Evolutionary conservation across 75 land plant genomes (phyloP).

Genomic region (Chamaecyparis obtusa): DNA sequence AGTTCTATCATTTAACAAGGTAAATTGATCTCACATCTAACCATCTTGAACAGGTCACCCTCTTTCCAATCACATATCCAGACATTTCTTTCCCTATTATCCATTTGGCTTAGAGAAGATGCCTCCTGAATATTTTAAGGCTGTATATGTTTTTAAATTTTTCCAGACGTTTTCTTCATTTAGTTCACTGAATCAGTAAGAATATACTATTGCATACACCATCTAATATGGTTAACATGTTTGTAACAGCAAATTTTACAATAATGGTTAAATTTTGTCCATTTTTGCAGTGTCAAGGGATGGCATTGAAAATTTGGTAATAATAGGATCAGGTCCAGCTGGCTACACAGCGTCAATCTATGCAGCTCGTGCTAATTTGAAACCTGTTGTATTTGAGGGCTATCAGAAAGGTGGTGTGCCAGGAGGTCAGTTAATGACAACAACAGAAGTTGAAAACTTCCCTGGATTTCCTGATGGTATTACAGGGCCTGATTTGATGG

Average conservation of each 20-base stretch:
- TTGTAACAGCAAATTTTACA: neutral
- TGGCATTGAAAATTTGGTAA: conserved; percentile 87
- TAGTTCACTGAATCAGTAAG: neutral
- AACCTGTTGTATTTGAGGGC: conserved; percentile 94
- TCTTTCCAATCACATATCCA: neutral
- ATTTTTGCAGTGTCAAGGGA: conserved; percentile 36
- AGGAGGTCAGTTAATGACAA: conserved; percentile 98
- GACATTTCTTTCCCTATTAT: neutral
- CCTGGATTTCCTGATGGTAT: conserved; percentile 99
- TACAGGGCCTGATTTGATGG: conserved; percentile 96
- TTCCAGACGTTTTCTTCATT: neutral
- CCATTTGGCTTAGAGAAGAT: neutral
- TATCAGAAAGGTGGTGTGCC: conserved; percentile 94
- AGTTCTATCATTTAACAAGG: neutral
- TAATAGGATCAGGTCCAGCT: conserved; percentile 96
- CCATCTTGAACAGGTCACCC: neutral
- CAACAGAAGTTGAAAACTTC: conserved; percentile 97
- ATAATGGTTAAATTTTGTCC: neutral
- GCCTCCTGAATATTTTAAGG: neutral
- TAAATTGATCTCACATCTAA: neutral
- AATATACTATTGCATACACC: neutral
- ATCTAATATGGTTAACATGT: neutral
- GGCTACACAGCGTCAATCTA: conserved; percentile 97
- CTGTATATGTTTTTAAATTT: neutral
- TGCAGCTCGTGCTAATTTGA: conserved; percentile 96